Evolutionary conservation across 148 eudicot genomes (phyloP), one percentile per base, ranked within the genome.

Genomic region (Spergularia marina): DNA sequence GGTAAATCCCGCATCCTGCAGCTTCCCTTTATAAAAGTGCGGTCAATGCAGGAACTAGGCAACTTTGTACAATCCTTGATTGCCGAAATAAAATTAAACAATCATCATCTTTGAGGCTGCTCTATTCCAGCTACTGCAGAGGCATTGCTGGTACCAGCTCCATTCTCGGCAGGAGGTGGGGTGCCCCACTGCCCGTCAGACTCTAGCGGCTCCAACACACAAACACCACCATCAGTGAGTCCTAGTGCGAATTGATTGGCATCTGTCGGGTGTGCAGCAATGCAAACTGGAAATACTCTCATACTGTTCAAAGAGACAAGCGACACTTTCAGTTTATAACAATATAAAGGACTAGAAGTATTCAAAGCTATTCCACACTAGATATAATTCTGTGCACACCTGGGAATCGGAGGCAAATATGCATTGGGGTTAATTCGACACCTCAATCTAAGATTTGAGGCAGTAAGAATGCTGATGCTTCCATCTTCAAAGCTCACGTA

Each of bases 181-280:
- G 83, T 84, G 17, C 99, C 99, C 99, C 99, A 96, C 81, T 88
- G 91, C 5, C 90, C 92, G 79, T 96, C 99, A 51, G 90, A 76
- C 77, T 96, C 98, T n/a, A 82, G 81, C 20, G 99, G 99, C 81
- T 96, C 99, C 5, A 96, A 84, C 23, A 96, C 88, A 73, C 82
- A 82, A 49, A 96, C 96, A 10, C 86, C 91, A 18, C 99, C 99
- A 81, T 96, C 97, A 0, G 80, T 88, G 65, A 96, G 88, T 72
- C 99, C 99, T 30, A 92, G 69, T 0, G 99, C 99, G 77, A 96
- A 96, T 77, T 96, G 99, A 75, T 90, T 91, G 2, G 97, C 82
- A 64, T 96, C 98, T 12, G 89, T 77, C 55, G 99, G 99, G 77
- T 96, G 99, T 67, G 99, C 90, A 12, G 98, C 99, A 20, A 96